Base-by-base conservation (phyloP, 495 filamentous ascomycete species). In the Tetracladium marchalianum region DNA sequence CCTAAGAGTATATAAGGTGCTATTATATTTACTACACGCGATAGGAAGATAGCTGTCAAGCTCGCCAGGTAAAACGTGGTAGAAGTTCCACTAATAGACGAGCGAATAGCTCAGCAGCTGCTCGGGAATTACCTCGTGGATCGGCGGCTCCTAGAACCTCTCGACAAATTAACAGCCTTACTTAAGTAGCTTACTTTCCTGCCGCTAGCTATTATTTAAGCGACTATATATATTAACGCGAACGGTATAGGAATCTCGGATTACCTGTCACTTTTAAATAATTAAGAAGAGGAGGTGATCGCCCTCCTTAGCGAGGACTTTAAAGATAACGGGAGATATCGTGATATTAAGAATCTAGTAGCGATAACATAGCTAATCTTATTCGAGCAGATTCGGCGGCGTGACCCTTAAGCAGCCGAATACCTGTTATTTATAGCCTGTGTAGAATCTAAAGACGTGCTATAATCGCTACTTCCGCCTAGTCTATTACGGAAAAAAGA, bases 191-290 rank as follows among this genome's bases (percentile, higher is more conserved):
- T 76, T 17, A 58, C 57, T 16, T 58, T 53, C 34, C 58, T 74
- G 3, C 72, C 71, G 5, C 58, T 78, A 6, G 72, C 73, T 5
- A 58, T 75, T 22, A 59, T 52, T 27, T 72, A 76, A 47, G 73
- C 73, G 4, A 58, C 68, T 11, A 60, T 69, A 8, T 77, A 66
- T 47, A 71, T 77, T 6, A 63, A 63, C 39, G 56, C 65, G 46
- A 72, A 66, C 22, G 24, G 31, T 7, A 45, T 44, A 17, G 19
- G 18, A 2, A 13, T 50, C 5, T 8, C 36, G 1, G 46, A 49
- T n/a, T 54, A 54, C 19, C 16, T 46, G 2, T 18, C 10, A 8
- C 36, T 49, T 15, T 22, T 41, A 11, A n/a, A 31, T 8, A 32
- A 55, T 11, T 53, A 49, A 24, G 54, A 62, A 19, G 42, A 57